A percentile compares a stretch with the other conserved stretches of the same genome.
These are phyloP conservation scores for Sorghum bicolor DNA, from an alignment of 176 grass and related monocot species.

Conservation along the genomic window DNA sequence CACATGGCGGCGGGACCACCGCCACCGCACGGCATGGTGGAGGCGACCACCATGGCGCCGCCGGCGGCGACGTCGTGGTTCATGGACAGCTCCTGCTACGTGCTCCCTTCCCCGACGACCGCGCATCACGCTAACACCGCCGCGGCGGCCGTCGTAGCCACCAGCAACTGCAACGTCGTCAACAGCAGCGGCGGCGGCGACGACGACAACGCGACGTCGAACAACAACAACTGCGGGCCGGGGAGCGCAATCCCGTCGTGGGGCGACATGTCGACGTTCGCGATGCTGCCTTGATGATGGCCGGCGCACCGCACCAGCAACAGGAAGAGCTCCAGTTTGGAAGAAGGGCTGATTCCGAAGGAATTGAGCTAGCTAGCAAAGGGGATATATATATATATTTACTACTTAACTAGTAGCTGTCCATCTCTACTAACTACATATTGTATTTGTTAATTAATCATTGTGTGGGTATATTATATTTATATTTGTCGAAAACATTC, in stretches of 20 bases:
- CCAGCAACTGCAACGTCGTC: constrained; percentile 16
- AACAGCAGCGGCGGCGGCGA: constrained; percentile 19
- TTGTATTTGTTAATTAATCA: constrained; percentile 7
- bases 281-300: constrained; percentile 29
- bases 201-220: constrained; percentile 9
- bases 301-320: not conserved
- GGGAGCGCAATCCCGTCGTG: constrained; percentile 28
- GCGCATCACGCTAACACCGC: not conserved
- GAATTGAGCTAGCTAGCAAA: constrained; percentile 42
- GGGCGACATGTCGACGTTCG: constrained; percentile 49
- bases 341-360: constrained; percentile 48
- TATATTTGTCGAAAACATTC: constrained; percentile 23
- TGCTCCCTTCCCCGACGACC: constrained; percentile 21
- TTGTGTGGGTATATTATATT: constrained; percentile 14
- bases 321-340: not conserved
- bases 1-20: constrained; percentile 28
- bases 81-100: constrained; percentile 36
- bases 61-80: constrained; percentile 39
- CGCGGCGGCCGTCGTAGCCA: not conserved
- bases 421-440: constrained; percentile 21
- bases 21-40: constrained; percentile 25
- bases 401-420: not conserved
- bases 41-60: constrained; percentile 5
- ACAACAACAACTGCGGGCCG: constrained; percentile 34
- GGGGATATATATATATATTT: not conserved